These are phyloP conservation scores for Saitozyma sp. DNA, from an alignment of 768 basidiomycete species.

Conservation along the genomic window DNA sequence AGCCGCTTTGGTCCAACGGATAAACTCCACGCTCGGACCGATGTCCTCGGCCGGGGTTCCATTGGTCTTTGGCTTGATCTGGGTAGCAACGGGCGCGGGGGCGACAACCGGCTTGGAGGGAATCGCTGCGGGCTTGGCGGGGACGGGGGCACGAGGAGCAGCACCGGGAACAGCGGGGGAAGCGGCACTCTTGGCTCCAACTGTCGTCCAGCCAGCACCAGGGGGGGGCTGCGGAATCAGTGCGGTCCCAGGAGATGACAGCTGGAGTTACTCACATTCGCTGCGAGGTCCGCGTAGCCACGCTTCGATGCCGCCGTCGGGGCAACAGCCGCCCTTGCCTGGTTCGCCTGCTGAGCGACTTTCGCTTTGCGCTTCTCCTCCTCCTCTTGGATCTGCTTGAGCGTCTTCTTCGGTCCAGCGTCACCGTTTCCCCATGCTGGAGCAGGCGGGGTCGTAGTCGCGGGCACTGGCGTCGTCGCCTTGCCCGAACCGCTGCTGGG, in stretches of 20 bases:
- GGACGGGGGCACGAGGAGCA: slow-evolving; percentile 45
- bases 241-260: not conserved
- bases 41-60: slow-evolving; percentile 63
- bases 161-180: slow-evolving; percentile 19
- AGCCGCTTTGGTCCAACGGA: slow-evolving; percentile 84
- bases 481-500: slow-evolving; percentile 28
- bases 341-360: slow-evolving; percentile 50
- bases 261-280: slow-evolving; percentile 54
- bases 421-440: slow-evolving; percentile 66
- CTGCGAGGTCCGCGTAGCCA: slow-evolving; percentile 75
- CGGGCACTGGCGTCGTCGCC: slow-evolving; percentile 20
- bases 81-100: slow-evolving; percentile 39
- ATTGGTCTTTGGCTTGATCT: slow-evolving; percentile 47
- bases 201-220: slow-evolving; percentile 75
- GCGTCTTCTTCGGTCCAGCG: slow-evolving; percentile 74
- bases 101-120: slow-evolving; percentile 26
- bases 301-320: slow-evolving; percentile 59
- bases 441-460: slow-evolving; percentile 28
- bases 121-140: slow-evolving; percentile 42
- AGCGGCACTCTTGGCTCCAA: slow-evolving; percentile 62
- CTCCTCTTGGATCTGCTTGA: slow-evolving; percentile 99
- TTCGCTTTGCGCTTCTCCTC: slow-evolving; percentile 81
- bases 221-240: slow-evolving; percentile 35
- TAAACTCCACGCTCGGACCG: slow-evolving; percentile 82
- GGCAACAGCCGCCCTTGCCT: slow-evolving; percentile 57